A percentile compares a stretch with the other conserved stretches of the same genome.
phyloP scores from a whole-genome alignment of 2,329 filamentous ascomycete genomes.

The Celoporthe dispersa region DNA sequence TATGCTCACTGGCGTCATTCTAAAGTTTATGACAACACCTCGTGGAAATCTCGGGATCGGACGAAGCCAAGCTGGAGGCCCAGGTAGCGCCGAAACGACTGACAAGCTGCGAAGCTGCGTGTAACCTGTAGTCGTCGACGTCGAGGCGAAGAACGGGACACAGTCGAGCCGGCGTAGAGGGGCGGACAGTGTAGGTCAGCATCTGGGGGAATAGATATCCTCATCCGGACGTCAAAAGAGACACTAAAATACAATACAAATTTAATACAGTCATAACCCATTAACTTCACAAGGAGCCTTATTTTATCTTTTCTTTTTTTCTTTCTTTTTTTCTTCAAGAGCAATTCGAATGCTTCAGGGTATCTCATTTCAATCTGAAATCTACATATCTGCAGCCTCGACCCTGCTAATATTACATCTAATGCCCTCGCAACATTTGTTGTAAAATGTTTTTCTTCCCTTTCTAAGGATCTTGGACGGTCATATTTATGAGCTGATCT shows the following conservation, averaged over 20 bases:
- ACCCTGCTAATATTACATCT: not conserved
- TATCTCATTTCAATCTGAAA: constrained; percentile 12
- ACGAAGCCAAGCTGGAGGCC: not conserved
- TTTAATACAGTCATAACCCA: too few relatives aligned
- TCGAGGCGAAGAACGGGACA: not conserved
- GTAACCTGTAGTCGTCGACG: too few relatives aligned
- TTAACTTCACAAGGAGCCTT: too few relatives aligned
- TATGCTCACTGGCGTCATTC: not conserved
- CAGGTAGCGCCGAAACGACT: not conserved
- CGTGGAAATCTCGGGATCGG: not conserved
- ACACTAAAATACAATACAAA: too few relatives aligned
- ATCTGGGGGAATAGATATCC: too few relatives aligned
- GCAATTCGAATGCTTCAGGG: constrained; percentile 1
- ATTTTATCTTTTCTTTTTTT: too few relatives aligned
- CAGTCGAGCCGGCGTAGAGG: not conserved
- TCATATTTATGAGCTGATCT: not conserved
- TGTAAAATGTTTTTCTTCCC: not conserved
- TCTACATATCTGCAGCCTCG: not conserved
- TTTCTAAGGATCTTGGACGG: not conserved
- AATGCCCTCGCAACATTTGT: not conserved
- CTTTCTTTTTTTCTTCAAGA: too few relatives aligned
- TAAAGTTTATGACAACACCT: not conserved
- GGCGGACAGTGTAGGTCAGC: too few relatives aligned
- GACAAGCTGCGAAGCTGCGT: too few relatives aligned
- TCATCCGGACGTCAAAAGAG: too few relatives aligned